phyloP scores from a whole-genome alignment of 1,284 basidiomycete species.

The Rhodotorula sp. region DNA sequence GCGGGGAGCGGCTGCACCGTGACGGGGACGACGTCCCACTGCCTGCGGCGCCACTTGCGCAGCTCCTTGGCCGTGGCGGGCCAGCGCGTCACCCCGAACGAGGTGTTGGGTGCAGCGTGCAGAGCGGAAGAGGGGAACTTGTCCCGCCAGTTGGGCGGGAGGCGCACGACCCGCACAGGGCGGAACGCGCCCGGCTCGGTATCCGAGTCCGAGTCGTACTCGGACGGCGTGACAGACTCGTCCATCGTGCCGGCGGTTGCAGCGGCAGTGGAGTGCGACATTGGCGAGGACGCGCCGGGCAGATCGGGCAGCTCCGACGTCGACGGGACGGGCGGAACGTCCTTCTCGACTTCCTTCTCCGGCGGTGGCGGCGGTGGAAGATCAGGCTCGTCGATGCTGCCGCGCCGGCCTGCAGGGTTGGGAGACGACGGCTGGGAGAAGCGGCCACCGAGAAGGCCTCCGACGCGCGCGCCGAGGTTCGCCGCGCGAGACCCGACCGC shows the following conservation, averaged over 20 bases:
- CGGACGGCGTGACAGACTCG: not conserved
- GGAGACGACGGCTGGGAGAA: constrained; percentile 3
- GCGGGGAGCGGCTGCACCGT: constrained; percentile 19
- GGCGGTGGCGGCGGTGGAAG: constrained; percentile 14
- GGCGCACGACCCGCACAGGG: constrained; percentile 29
- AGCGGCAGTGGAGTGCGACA: not conserved
- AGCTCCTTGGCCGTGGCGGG: constrained; percentile 26
- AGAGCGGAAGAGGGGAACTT: constrained; percentile 28
- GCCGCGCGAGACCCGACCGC: constrained; percentile 3
- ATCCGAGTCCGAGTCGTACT: constrained; percentile 24
- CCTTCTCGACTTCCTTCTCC: constrained; percentile 3
- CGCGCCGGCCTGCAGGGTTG: not conserved
- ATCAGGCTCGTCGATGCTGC: not conserved
- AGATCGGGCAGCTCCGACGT: not conserved
- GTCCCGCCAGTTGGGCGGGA: constrained; percentile 31
- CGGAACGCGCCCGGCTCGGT: constrained; percentile 33
- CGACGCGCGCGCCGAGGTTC: constrained; percentile 12
- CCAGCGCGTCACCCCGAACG: constrained; percentile 12
- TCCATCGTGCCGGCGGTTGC: not conserved
- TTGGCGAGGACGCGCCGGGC: too few relatives aligned
- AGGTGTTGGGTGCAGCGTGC: constrained; percentile 1
- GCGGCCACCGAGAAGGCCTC: constrained; percentile 1
- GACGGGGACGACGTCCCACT: constrained; percentile 39
- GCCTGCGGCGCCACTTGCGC: constrained; percentile 32
- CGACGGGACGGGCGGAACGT: constrained; percentile 5